These are phyloP conservation scores for Coleophoma crateriformis DNA, from an alignment of 2,329 filamentous ascomycete species.

Conservation along the genomic window DNA sequence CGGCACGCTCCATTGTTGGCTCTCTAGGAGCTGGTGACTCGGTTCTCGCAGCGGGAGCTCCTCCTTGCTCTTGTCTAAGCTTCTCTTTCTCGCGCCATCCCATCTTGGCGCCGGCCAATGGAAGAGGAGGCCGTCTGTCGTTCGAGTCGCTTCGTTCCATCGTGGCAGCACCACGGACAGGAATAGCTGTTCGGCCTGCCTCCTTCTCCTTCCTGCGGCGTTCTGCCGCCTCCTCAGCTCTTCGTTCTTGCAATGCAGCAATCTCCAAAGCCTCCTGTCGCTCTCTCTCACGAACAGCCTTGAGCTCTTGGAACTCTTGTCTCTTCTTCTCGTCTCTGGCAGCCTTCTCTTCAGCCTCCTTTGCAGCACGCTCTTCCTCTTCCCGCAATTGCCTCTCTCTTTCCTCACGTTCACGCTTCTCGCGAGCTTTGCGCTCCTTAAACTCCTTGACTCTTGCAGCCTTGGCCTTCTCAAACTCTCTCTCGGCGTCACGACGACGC, in stretches of 20 bases:
- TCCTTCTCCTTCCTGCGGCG: conserved; percentile 63
- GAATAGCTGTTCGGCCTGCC: conserved; percentile 28
- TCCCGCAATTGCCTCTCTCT: conserved; percentile 72
- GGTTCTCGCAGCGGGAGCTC: conserved; percentile 17
- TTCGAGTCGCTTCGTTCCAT: conserved; percentile 44
- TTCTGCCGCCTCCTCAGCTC: conserved; percentile 84
- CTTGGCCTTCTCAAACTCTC: conserved; percentile 90
- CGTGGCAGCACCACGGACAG: conserved; percentile 32
- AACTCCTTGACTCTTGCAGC: conserved; percentile 81
- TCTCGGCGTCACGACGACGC: conserved; percentile 84
- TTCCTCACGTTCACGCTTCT: conserved; percentile 81
- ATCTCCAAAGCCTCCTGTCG: conserved; percentile 63
- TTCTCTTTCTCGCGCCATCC: conserved; percentile 73
- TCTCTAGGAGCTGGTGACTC: conserved; percentile 19
- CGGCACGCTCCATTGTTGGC: conserved; percentile 31
- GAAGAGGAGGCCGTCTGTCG: conserved; percentile 54
- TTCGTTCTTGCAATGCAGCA: conserved; percentile 66
- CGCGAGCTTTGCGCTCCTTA: conserved; percentile 73
- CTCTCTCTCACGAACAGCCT: conserved; percentile 61
- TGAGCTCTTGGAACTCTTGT: conserved; percentile 60
- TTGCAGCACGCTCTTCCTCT: conserved; percentile 75
- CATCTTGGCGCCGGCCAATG: conserved; percentile 55
- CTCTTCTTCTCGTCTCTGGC: conserved; percentile 75
- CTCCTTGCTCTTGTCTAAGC: conserved; percentile 29
- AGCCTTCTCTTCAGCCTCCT: conserved; percentile 82